Evolutionary conservation across 495 filamentous ascomycete genomes (phyloP).

Genomic region (Penicillium diatomitis): DNA sequence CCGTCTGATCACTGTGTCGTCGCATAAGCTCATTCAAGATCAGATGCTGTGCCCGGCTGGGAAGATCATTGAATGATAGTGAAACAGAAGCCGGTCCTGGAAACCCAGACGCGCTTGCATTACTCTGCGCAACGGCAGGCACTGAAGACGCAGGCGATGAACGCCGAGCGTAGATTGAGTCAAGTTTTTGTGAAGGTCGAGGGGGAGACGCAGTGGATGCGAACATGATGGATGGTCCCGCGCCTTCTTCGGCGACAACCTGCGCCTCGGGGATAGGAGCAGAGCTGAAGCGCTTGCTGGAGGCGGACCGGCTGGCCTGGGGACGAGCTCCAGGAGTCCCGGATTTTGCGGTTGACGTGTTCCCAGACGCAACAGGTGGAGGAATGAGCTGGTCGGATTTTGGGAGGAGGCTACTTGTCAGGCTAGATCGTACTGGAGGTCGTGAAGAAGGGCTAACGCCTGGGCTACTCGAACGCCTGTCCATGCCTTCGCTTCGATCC

Average conservation of each 20-base stretch:
- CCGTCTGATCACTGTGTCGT: constrained; percentile 59
- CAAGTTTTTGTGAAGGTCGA: constrained; percentile 21
- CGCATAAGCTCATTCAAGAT: constrained; percentile 79
- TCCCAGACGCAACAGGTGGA: constrained; percentile 38
- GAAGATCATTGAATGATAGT: constrained; percentile 77
- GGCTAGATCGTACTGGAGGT: constrained; percentile 12
- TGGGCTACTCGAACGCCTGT: constrained; percentile 8
- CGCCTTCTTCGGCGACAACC: constrained; percentile 49
- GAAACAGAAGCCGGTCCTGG: constrained; percentile 49
- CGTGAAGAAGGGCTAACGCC: constrained; percentile 4
- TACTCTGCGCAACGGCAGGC: constrained; percentile 6
- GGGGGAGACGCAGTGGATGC: constrained; percentile 41
- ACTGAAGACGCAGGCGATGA: constrained; percentile 17
- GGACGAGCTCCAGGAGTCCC: constrained; percentile 19
- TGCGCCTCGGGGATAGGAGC: constrained; percentile 65
- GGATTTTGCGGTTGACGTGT: constrained; percentile 32
- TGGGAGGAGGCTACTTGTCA: background rate
- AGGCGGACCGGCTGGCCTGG: constrained; percentile 24
- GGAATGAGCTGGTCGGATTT: constrained; percentile 23
- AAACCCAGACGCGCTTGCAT: constrained; percentile 35
- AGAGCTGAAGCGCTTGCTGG: constrained; percentile 55
- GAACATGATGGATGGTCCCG: constrained; percentile 74
- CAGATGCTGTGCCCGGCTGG: constrained; percentile 72
- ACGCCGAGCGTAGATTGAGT: constrained; percentile 47
- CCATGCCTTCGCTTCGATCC: constrained; percentile 15